A percentile compares a stretch with the other conserved stretches of the same genome.
These are phyloP conservation scores for Candida pseudofarinosa DNA, from an alignment of 805 yeast species.

Conservation along the genomic window DNA sequence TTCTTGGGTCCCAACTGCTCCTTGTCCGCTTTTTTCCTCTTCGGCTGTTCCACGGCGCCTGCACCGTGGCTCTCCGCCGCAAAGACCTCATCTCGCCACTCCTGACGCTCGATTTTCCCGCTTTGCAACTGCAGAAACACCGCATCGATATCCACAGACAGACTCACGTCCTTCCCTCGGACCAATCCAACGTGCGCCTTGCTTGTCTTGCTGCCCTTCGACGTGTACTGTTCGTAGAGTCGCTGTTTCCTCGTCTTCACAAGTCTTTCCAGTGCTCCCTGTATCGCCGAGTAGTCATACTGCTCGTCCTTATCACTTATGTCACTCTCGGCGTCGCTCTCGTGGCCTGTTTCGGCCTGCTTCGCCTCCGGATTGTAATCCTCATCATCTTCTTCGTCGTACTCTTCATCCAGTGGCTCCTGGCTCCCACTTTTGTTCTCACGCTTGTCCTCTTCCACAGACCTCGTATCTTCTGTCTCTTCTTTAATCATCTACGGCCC, in stretches of 20 bases:
- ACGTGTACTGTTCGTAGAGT: conserved; percentile 28
- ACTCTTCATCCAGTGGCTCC: conserved; percentile 14
- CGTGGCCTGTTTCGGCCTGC: conserved; percentile 13
- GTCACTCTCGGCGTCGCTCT: conserved; percentile 28
- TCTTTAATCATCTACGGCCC: neutral
- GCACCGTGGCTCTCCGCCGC: neutral
- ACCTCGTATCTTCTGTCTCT: neutral
- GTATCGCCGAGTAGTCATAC: conserved; percentile 50
- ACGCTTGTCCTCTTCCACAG: conserved; percentile 1
- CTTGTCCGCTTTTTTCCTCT: neutral
- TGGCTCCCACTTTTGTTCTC: conserved; percentile 6
- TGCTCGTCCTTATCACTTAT: conserved; percentile 22
- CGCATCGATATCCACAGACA: conserved; percentile 27
- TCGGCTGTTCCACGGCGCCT: neutral
- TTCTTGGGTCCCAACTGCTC: conserved; percentile 35
- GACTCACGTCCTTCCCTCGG: conserved; percentile 5
- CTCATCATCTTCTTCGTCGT: conserved; percentile 28
- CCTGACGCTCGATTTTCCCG: conserved; percentile 8
- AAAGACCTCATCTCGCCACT: neutral
- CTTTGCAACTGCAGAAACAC: conserved; percentile 27
- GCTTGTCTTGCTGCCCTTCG: conserved; percentile 10
- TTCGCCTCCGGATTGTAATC: conserved; percentile 27
- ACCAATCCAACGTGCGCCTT: conserved; percentile 12
- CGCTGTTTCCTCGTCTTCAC: conserved; percentile 67
- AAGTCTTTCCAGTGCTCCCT: conserved; percentile 44